Conservation (phyloP, 768 basidiomycete species). For the Trametes punicea region DNA sequence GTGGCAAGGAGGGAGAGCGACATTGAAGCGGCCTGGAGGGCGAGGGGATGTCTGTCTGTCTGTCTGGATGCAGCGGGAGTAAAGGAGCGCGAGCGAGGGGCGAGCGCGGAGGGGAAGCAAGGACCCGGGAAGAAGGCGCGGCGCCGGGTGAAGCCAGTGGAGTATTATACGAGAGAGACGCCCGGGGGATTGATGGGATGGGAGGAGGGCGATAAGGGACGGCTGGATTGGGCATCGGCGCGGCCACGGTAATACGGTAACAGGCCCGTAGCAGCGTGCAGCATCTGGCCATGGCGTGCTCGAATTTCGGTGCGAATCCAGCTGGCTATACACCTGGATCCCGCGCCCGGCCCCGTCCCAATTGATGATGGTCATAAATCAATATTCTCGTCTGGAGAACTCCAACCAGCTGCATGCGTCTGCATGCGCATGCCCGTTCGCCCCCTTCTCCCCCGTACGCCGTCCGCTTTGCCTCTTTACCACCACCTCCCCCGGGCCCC, state of each 20-base stretch:
- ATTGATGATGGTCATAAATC: too few species aligned
- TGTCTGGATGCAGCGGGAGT: background rate
- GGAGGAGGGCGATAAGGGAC: conserved; percentile 8
- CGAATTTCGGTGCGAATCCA: too few species aligned
- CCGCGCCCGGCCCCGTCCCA: too few species aligned
- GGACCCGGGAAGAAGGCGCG: background rate
- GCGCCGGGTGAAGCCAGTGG: background rate
- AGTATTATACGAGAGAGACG: background rate
- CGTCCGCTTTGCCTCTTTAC: conserved; percentile 12
- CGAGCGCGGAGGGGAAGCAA: background rate
- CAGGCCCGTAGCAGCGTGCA: too few species aligned
- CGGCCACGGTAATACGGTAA: too few species aligned
- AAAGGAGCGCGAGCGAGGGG: too few species aligned
- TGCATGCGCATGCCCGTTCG: background rate
- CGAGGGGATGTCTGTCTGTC: background rate
- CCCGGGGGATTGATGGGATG: background rate
- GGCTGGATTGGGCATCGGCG: too few species aligned
- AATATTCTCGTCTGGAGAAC: too few species aligned
- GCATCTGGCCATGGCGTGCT: too few species aligned
- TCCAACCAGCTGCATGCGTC: conserved; percentile 6
- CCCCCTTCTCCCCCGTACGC: conserved; percentile 12
- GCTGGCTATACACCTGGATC: too few species aligned
- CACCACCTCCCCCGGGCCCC: conserved; percentile 4
- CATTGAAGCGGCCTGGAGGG: background rate
- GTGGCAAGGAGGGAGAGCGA: background rate